Evolutionary conservation across 805 yeast genomes (phyloP).

Genomic region (Lachancea sp.): DNA sequence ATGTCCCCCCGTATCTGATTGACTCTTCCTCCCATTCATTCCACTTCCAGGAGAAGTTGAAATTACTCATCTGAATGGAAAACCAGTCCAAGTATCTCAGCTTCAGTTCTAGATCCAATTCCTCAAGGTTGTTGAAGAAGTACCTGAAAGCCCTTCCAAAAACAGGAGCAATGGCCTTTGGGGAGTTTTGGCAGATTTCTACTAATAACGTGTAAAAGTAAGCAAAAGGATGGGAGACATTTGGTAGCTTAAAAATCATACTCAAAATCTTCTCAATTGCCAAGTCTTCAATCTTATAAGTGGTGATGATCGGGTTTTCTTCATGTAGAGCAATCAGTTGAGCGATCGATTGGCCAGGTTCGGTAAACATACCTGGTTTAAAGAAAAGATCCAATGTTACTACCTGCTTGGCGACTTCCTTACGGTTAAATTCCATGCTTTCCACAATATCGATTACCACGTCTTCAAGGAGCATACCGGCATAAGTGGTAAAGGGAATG

Average conservation of each 20-base stretch:
- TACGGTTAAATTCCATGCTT: constrained; percentile 81
- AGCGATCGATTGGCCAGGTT: constrained; percentile 73
- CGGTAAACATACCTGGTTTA: constrained; percentile 55
- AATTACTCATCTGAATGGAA: constrained; percentile 85
- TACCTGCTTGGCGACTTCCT: constrained; percentile 78
- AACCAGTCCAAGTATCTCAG: constrained; percentile 83
- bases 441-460: constrained; percentile 66
- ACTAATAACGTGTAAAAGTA: constrained; percentile 82
- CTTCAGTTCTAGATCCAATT: constrained; percentile 70
- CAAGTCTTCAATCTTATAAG: constrained; percentile 89
- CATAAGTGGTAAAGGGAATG: constrained; percentile 46
- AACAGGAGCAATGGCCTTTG: constrained; percentile 84
- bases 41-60: constrained; percentile 97
- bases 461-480: constrained; percentile 66
- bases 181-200: constrained; percentile 79
- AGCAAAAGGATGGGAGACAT: constrained; percentile 56
- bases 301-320: constrained; percentile 43
- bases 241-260: constrained; percentile 70
- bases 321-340: constrained; percentile 43
- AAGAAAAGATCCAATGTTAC: constrained; percentile 69
- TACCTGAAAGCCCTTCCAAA: constrained; percentile 87
- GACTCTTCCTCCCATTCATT: constrained; percentile 78
- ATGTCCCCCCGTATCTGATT: constrained; percentile 36
- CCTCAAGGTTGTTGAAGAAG: constrained; percentile 60
- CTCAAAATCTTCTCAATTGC: constrained; percentile 77